phyloP scores from a whole-genome alignment of 208 protist genomes.

The Acanthamoeba sp. region DNA sequence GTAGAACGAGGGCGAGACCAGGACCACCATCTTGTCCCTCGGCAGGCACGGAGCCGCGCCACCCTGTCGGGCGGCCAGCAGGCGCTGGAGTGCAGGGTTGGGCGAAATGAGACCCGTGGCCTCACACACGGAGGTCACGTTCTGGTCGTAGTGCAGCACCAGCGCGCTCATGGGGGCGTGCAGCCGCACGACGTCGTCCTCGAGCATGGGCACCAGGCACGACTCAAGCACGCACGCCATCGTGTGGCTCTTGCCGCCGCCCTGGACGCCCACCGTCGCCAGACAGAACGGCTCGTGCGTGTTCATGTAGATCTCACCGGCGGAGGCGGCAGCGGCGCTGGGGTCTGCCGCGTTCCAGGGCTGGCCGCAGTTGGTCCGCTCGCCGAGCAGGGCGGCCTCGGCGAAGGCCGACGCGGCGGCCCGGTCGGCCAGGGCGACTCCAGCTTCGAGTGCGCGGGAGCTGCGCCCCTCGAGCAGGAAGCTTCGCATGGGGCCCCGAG shows the following conservation, averaged over 20 bases:
- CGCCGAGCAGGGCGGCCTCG: slow-evolving; percentile 15
- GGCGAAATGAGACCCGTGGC: slow-evolving; percentile 55
- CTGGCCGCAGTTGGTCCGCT: neutral
- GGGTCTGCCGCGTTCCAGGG: neutral
- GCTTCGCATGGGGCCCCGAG: neutral
- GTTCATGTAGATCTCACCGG: slow-evolving; percentile 53
- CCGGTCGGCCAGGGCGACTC: neutral
- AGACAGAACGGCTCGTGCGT: slow-evolving; percentile 77
- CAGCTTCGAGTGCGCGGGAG: neutral
- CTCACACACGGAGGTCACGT: slow-evolving; percentile 71
- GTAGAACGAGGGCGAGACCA: slow-evolving; percentile 69
- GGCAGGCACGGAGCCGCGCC: neutral
- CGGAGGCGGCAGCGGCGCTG: neutral
- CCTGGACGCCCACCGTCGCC: slow-evolving; percentile 72
- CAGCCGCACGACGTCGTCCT: slow-evolving; percentile 36
- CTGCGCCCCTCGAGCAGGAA: neutral
- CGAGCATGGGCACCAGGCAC: slow-evolving; percentile 58
- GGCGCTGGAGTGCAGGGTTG: neutral
- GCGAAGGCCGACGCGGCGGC: neutral
- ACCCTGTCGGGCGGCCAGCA: neutral
- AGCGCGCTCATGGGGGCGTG: slow-evolving; percentile 67
- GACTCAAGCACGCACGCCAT: slow-evolving; percentile 67
- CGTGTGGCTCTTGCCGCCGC: slow-evolving; percentile 71
- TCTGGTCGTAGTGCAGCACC: slow-evolving; percentile 74
- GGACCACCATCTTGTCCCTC: slow-evolving; percentile 26